These are phyloP conservation scores for Massarina eburnea DNA, from an alignment of 2,329 filamentous ascomycete species.

Conservation along the genomic window DNA sequence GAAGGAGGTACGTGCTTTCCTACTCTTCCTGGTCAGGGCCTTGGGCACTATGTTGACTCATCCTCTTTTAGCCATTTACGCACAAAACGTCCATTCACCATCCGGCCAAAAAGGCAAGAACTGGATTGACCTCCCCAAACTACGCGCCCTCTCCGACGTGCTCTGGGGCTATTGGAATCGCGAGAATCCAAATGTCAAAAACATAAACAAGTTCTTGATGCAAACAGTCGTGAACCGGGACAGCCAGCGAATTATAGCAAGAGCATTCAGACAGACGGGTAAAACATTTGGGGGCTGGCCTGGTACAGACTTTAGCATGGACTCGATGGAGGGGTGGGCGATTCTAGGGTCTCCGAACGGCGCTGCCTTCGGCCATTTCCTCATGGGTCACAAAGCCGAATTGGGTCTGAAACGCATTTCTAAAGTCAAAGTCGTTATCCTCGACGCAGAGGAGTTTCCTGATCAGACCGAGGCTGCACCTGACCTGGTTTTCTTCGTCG, in stretches of 20 bases:
- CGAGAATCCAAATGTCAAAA: conserved; percentile 12
- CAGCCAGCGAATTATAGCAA: conserved; percentile 17
- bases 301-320: conserved; percentile 13
- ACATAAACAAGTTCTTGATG: conserved; percentile 21
- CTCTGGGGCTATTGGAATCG: conserved; percentile 22
- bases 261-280: conserved; percentile 7
- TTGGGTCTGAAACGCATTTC: conserved; percentile 16
- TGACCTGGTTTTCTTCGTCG: neutral
- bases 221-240: conserved; percentile 18
- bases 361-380: conserved; percentile 21
- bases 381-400: conserved; percentile 19
- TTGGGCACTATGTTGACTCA: neutral
- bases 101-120: neutral
- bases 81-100: neutral
- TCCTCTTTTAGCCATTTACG: conserved; percentile 4
- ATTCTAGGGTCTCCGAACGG: conserved; percentile 24
- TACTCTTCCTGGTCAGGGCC: neutral
- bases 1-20: neutral
- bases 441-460: neutral
- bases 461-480: neutral
- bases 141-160: conserved; percentile 18
- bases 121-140: conserved; percentile 13
- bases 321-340: conserved; percentile 16
- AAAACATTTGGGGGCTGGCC: conserved; percentile 16
- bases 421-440: neutral